Evolutionary conservation across 2,329 filamentous ascomycete genomes (phyloP), one percentile per base, ranked within the genome.

Genomic region (Zymoseptoria passerinii): DNA sequence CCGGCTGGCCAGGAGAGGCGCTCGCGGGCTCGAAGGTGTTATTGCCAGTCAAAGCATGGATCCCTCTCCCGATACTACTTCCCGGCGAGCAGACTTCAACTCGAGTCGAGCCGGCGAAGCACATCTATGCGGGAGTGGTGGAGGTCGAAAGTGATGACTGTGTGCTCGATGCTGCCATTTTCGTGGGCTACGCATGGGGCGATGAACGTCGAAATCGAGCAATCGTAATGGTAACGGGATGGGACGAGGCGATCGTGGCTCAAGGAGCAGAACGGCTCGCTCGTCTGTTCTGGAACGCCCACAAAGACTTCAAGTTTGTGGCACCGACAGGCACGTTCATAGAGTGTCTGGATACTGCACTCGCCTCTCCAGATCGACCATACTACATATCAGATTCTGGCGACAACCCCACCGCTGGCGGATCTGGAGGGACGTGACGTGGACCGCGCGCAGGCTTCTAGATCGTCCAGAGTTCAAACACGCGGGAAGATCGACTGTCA

Each of bases 331-430:
- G 63, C 2, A 53, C 54, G 8, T 55, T 65, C n/a, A 58, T 56
- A 3, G 62, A 65, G 28, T 64, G 61, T 54, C 20, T 65, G 5
- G 49, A 62, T 23, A 53, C 57, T 10, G 62, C 62, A 19, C 35
- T 61, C 20, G 35, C 49, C 4, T 58, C 55, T 8, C 54, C 52
- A 4, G 20, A 28, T 10, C 44, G 60, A 19, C 63, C 63, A 3
- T 65, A 60, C 53, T 65, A 61, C 53, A 65, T 65, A 29, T 65
- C 63, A 1, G 63, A 65, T 35, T 64, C 61, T n/a, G 63, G 63
- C 20, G 63, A 65, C 44, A 65, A 65, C 56, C 63, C 62, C 1
- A 65, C 63, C 2, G 63, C 63, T 4, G 63, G 63, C 1, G 63
- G 63, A 4, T 55, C 58, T 27, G 63, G 63, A 28, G n/a, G n/a